phyloP scores from a whole-genome alignment of 768 basidiomycete genomes.

The Tricholoma furcatifolium region DNA sequence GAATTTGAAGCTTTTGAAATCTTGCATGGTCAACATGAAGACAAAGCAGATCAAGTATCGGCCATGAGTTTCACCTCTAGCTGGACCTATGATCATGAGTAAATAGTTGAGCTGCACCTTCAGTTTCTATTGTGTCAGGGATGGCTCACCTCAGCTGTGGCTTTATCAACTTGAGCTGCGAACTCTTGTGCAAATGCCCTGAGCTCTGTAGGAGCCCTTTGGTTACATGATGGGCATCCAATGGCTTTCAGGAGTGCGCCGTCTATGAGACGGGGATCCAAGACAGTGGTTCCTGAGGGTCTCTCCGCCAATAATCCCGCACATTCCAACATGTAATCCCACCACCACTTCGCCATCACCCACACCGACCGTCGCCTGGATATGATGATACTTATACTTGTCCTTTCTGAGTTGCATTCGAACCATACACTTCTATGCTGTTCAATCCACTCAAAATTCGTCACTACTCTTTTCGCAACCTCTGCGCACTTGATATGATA shows the following conservation, averaged over 20 bases:
- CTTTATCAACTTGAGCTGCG: slow-evolving; percentile 18
- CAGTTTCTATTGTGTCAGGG: not conserved
- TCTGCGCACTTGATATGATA: slow-evolving; percentile 29
- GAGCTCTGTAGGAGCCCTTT: slow-evolving; percentile 19
- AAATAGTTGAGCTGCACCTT: not conserved
- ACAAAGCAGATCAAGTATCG: too few species aligned
- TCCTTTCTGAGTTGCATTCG: slow-evolving; percentile 6
- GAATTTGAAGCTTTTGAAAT: not conserved
- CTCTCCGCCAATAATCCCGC: slow-evolving; percentile 15
- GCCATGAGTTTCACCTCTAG: not conserved
- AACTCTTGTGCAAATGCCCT: slow-evolving; percentile 14
- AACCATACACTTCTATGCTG: slow-evolving; percentile 16
- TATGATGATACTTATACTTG: slow-evolving; percentile 9
- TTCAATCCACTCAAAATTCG: slow-evolving; percentile 19
- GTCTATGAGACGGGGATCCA: slow-evolving; percentile 13
- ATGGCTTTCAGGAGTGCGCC: slow-evolving; percentile 18
- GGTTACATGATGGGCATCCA: slow-evolving; percentile 13
- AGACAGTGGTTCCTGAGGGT: slow-evolving; percentile 16
- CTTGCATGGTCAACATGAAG: not conserved
- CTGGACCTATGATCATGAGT: not conserved
- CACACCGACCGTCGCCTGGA: slow-evolving; percentile 13
- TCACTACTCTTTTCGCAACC: slow-evolving; percentile 11
- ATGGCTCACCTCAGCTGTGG: slow-evolving; percentile 13
- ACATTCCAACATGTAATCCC: slow-evolving; percentile 17
- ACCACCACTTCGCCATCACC: slow-evolving; percentile 20